Conservation (phyloP, 108 stramenopile species). For the Schizochytrium sp. region DNA sequence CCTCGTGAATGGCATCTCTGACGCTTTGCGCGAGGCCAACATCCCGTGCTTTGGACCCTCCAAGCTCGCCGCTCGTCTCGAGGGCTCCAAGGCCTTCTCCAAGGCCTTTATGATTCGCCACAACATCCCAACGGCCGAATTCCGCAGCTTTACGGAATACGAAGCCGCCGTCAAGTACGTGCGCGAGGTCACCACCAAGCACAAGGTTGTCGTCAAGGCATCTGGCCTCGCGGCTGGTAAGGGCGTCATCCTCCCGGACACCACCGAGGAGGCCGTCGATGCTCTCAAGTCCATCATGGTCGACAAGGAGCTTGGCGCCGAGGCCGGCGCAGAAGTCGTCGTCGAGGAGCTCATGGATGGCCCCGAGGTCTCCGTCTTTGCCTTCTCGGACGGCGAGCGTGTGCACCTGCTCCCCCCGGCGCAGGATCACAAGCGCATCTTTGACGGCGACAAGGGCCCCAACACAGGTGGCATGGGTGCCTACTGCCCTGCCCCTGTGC, state of each 20-base stretch:
- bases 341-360: constrained; percentile 93
- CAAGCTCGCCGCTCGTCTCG: constrained; percentile 79
- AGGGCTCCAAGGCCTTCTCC: constrained; percentile 95
- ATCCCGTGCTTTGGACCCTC: constrained; percentile 89
- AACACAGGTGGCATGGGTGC: constrained; percentile 99
- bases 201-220: constrained; percentile 94
- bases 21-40: constrained; percentile 60
- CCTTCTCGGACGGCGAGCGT: constrained; percentile 90
- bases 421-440: constrained; percentile 96
- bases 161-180: constrained; percentile 69
- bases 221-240: constrained; percentile 97
- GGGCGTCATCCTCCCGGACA: constrained; percentile 85
- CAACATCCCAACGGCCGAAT: constrained; percentile 85
- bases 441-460: constrained; percentile 87
- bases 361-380: constrained; percentile 90
- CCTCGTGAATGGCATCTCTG: constrained; percentile 74
- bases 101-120: constrained; percentile 92
- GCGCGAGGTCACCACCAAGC: constrained; percentile 50
- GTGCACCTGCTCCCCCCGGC: constrained; percentile 78
- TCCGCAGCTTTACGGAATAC: constrained; percentile 72
- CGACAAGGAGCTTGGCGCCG: constrained; percentile 75
- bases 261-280: constrained; percentile 74
- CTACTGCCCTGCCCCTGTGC: constrained; percentile 91
- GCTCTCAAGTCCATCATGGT: constrained; percentile 89
- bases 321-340: constrained; percentile 88